Base-by-base conservation (phyloP, 1,284 basidiomycete species). In the Golubevia sp. region DNA sequence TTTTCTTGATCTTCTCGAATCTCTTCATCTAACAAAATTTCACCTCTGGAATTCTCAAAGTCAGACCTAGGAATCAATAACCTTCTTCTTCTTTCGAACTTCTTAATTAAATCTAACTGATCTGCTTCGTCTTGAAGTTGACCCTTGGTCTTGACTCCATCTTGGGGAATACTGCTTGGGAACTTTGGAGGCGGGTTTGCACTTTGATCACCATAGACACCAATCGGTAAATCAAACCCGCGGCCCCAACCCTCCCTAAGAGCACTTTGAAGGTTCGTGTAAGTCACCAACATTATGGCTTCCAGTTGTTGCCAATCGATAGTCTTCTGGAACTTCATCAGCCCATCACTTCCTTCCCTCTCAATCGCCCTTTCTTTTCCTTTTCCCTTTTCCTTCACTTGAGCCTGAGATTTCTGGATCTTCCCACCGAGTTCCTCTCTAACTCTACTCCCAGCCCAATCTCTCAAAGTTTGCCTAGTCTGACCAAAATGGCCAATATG, bases 231-330 rank as follows among this genome's bases (percentile, higher is more conserved):
- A n/a, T 60, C 58, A 55, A 73, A 70, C n/a, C 64, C 70, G 1
- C 60, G 62, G 11, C 73, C 73, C 71, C 71, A 74, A 20, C 66
- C 66, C 49, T 73, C 70, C 58, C 66, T 61, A 57, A 68, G 66
- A 13, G 73, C 73, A 48, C 71, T 66, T 26, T 67, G 62, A 20
- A 75, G 64, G 44, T 75, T 75, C 61, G 66, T 63, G 34, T 64
- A 67, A 71, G 74, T 75, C 53, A 73, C 68, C 26, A 73, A 62
- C 71, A 73, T 73, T 53, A 75, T 74, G 11, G 67, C 64, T 56
- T 75, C 73, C 13, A 75, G 55, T 13, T 67, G 53, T 48, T 71
- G 64, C 73, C 73, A 75, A 55, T 75, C 64, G 24, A 75, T 52
- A 15, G 62, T 53, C 62, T 75, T 75, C 11, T 34, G 30, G 11